Evolutionary conservation across 306 rosid species (phyloP).

Genomic region (Ammopiptanthus mongolicus): DNA sequence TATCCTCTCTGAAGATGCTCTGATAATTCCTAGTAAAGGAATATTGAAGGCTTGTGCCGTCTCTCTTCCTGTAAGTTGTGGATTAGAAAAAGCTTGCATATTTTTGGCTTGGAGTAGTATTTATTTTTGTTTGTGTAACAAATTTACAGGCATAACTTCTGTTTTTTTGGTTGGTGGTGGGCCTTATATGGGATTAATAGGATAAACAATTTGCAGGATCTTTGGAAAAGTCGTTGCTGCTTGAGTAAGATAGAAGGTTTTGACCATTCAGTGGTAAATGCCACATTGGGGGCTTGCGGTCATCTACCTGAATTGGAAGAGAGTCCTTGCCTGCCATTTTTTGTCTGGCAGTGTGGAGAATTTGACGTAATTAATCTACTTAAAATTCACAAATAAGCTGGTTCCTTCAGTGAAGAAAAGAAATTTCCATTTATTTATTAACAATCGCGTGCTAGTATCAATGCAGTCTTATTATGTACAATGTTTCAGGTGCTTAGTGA

Average conservation of each 20-base stretch:
- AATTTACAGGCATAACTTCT: not conserved
- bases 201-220: slow-evolving; percentile 48
- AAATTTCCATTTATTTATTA: slow-evolving; percentile 7
- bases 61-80: slow-evolving; percentile 71
- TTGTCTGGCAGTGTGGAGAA: slow-evolving; percentile 81
- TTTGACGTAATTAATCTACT: slow-evolving; percentile 42
- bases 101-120: not conserved
- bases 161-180: not conserved
- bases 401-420: not conserved
- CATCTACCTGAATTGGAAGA: slow-evolving; percentile 48
- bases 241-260: slow-evolving; percentile 67
- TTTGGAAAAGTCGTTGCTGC: slow-evolving; percentile 79
- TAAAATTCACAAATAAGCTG: not conserved
- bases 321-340: slow-evolving; percentile 62
- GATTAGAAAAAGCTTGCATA: not conserved
- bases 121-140: not conserved
- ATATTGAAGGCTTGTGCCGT: slow-evolving; percentile 71
- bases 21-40: slow-evolving; percentile 70
- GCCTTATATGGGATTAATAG: slow-evolving; percentile 6
- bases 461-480: not conserved
- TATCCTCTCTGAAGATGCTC: slow-evolving; percentile 65
- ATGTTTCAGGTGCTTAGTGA: slow-evolving; percentile 76
- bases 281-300: slow-evolving; percentile 76
- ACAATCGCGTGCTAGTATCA: not conserved
- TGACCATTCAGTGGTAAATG: slow-evolving; percentile 69